Evolutionary conservation across 352 stramenopile genomes (phyloP).

Genomic region (Phytopythium boreale): DNA sequence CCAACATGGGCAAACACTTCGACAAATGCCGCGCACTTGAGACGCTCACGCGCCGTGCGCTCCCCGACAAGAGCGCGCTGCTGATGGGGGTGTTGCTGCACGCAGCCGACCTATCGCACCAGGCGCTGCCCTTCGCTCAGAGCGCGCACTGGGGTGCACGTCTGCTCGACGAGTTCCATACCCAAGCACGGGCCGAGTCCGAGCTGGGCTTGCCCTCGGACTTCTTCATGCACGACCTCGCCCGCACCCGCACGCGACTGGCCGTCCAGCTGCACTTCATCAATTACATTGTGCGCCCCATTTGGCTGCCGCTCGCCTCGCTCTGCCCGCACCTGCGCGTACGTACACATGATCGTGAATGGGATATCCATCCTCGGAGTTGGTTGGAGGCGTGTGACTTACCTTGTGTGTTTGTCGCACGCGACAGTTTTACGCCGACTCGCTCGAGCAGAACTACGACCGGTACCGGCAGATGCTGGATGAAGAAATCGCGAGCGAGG

Average conservation of each 20-base stretch:
- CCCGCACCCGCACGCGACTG: constrained; percentile 44
- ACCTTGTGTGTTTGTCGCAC: not conserved
- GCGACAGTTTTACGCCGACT: constrained; percentile 57
- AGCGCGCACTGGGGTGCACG: constrained; percentile 51
- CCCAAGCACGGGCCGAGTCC: constrained; percentile 49
- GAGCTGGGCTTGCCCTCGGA: constrained; percentile 49
- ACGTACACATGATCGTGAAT: constrained; percentile 11
- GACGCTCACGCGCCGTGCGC: constrained; percentile 48
- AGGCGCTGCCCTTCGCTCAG: constrained; percentile 47
- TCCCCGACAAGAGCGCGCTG: constrained; percentile 50
- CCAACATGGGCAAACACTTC: constrained; percentile 77
- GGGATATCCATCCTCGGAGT: no score
- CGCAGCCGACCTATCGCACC: constrained; percentile 64
- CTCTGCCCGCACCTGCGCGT: constrained; percentile 60
- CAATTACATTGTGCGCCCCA: constrained; percentile 71
- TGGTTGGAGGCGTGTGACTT: not conserved
- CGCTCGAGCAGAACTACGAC: constrained; percentile 69
- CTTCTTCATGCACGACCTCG: constrained; percentile 73
- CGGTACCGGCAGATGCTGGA: constrained; percentile 38
- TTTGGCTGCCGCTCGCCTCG: constrained; percentile 63
- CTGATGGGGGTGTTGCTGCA: constrained; percentile 75
- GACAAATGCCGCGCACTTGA: constrained; percentile 66
- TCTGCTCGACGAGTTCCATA: constrained; percentile 71
- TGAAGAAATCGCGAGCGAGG: constrained; percentile 19
- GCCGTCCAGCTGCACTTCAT: constrained; percentile 74